Evolutionary conservation across 306 rosid genomes (phyloP), one percentile per base, ranked within the genome.

Genomic region (Cajanus cajan): DNA sequence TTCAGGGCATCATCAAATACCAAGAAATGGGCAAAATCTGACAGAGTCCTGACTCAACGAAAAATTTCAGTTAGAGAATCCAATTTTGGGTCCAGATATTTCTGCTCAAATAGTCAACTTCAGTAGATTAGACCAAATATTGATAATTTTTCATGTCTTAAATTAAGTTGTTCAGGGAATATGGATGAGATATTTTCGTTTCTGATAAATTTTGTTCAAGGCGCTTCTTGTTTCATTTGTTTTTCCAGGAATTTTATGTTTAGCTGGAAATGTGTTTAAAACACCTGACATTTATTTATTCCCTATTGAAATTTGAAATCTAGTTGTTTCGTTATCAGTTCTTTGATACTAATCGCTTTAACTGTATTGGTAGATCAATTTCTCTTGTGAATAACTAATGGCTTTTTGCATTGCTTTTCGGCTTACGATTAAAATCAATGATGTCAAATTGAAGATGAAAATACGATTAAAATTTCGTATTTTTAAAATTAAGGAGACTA

Each of bases 1-100:
- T 83, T 68, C 89, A 54, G 87, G 88, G 37, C 75, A 88, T 37
- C 93, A 88, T 33, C 93, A 88, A 64, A 45, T 79, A 65, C 80
- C 91, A 59, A 81, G 95, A 88, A 89, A 74, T 14, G 92, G 88
- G 37, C 88, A 83, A 80, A 88, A 78, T 84, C 86, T 72, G 34
- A 76, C 83, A 0, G 95, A 89, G 73, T 85, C 81, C 16, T 77
- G 75, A 12, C 51, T 39, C 87, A 73, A 80, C 64, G 76, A 83
- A 80, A 82, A 21, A 55, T 37, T 37, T 44, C 41, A 69, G 77
- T 80, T 19, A 77, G 62, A 55, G 65, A 58, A 76, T 82, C 86
- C 79, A 84, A 41, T 90, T 90, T 92, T 88, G 89, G 82, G 82
- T 84, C 74, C 82, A 76, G 83, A 86, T 77, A 69, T 62, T 79